A percentile compares a stretch with the other conserved stretches of the same genome.
phyloP scores from a whole-genome alignment of 441 rosid genomes.

The Pelargonium fulgidum region DNA sequence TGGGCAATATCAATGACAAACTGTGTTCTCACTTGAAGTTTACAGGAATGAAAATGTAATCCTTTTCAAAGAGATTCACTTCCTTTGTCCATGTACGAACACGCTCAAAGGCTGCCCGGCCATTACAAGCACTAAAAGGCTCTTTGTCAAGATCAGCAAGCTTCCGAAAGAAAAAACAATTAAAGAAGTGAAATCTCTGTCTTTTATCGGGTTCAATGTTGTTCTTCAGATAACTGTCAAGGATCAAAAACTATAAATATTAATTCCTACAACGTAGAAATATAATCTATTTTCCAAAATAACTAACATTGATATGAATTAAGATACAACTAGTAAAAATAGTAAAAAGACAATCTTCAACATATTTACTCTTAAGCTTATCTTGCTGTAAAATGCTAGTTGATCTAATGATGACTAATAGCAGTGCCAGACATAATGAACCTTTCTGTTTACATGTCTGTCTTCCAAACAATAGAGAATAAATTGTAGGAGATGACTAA shows the following conservation, averaged over 20 bases:
- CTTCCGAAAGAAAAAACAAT: constrained; percentile 86
- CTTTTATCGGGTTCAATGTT: constrained; percentile 44
- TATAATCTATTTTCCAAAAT: neutral
- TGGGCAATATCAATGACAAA: constrained; percentile 4
- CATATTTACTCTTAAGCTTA: neutral
- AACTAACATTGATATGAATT: neutral
- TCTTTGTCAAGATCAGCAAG: constrained; percentile 76
- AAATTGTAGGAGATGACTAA: neutral
- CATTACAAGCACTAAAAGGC: constrained; percentile 46
- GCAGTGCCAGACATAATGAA: neutral
- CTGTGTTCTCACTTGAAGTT: constrained; percentile 58
- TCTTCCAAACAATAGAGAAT: neutral
- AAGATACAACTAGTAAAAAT: neutral
- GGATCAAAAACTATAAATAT: constrained; percentile 16
- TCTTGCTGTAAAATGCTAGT: neutral
- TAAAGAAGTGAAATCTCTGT: constrained; percentile 72
- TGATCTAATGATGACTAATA: neutral
- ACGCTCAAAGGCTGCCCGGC: constrained; percentile 69
- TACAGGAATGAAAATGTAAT: constrained; percentile 82
- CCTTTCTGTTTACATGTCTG: neutral
- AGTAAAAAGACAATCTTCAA: neutral
- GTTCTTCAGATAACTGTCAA: constrained; percentile 58
- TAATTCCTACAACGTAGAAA: constrained; percentile 9
- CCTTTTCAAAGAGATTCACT: constrained; percentile 69
- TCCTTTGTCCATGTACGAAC: constrained; percentile 90